Evolutionary conservation across 345 rosid species (phyloP), one percentile per base, ranked within the genome.

Genomic region (Gossypium anomalum): DNA sequence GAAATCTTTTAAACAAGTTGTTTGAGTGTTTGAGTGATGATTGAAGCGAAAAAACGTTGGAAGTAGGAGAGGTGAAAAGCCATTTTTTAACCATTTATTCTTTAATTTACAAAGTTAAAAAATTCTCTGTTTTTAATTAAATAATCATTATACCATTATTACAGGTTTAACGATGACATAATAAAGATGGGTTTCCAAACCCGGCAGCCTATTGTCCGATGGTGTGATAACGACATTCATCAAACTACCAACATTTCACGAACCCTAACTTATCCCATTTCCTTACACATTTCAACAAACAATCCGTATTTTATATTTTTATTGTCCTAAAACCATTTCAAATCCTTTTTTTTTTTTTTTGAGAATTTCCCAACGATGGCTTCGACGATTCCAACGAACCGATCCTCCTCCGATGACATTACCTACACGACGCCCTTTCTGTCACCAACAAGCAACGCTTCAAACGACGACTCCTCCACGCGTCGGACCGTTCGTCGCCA

Each of bases 361-460:
- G n/a, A 66, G 34, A 66, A 53, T 10, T n/a, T 34, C 64, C 27
- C n/a, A 55, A 20, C 14, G 27, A 71, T 71, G 74, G 47, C 74
- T 38, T 38, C 74, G 49, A 23, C 75, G 27, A n/a, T 64, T 57
- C 75, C 69, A 41, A 55, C 80, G 23, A 77, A 45, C 78, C 85
- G 45, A 78, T 86, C 92, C 34, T 80, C 86, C 60, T 80, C 87
- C 61, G 89, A 87, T 51, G 95, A 88, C 79, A 83, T 88, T 56
- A 78, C 89, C 61, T 93, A 93, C 57, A 72, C 88, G 71, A 80
- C 86, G 75, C 97, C 98, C 75, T 72, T 92, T 80, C 78, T 94
- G 60, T 76, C 87, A 66, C 48, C 75, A 68, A 29, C 85, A 3
- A 64, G 34, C 67, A 80, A 73, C 25, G 74, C 66, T 6, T 73